Evolutionary conservation across 208 protist genomes (phyloP).

Genomic region (Crithidia fasciculata): DNA sequence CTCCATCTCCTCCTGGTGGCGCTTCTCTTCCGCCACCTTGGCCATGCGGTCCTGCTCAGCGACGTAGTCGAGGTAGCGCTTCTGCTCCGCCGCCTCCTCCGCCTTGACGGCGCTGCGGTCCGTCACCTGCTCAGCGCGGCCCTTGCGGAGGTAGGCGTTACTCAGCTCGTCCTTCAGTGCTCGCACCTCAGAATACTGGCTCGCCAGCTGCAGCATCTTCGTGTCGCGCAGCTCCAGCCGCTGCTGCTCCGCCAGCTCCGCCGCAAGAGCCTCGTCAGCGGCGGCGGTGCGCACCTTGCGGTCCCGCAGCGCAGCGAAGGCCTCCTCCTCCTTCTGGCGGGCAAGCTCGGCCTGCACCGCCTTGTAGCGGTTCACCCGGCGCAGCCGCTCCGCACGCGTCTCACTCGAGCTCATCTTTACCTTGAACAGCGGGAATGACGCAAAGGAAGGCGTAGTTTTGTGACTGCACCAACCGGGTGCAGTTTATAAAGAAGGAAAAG

Average conservation of each 20-base stretch:
- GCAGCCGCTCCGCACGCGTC: conserved; percentile 78
- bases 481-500: too few relatives aligned
- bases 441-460: too few relatives aligned
- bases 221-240: conserved; percentile 66
- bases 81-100: conserved; percentile 59
- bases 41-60: conserved; percentile 49
- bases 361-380: conserved; percentile 87
- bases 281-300: conserved; percentile 54
- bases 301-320: conserved; percentile 57
- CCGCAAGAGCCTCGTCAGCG: conserved; percentile 75
- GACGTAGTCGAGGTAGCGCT: conserved; percentile 62
- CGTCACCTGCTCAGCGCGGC: conserved; percentile 75
- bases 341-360: conserved; percentile 87
- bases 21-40: conserved; percentile 67
- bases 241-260: conserved; percentile 82
- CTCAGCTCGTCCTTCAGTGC: conserved; percentile 75
- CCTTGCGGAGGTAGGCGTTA: conserved; percentile 79
- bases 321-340: conserved; percentile 73
- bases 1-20: conserved; percentile 61
- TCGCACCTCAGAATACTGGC: conserved; percentile 82
- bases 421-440: too few relatives aligned
- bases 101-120: conserved; percentile 50
- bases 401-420: conserved; percentile 38
- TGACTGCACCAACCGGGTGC: too few relatives aligned
- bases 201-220: conserved; percentile 91